Base-by-base conservation (phyloP, 257 asterid species). In the Petrea volubilis region DNA sequence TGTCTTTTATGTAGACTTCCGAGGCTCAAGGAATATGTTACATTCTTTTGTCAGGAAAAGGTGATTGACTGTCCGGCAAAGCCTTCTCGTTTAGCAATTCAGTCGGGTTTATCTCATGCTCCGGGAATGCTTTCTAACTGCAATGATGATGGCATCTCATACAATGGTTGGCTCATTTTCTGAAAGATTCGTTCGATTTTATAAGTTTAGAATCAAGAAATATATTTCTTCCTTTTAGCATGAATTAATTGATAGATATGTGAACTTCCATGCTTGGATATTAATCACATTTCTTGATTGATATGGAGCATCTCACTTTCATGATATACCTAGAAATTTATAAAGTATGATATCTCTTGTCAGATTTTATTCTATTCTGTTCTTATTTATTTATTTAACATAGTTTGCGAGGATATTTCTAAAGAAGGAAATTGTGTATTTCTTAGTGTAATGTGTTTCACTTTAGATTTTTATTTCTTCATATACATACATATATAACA, bases 1-100 rank as follows among this genome's bases (percentile, higher is more conserved):
- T 38, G n/a, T 49, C 20, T 56, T 68, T 64, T 24, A n/a, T 60
- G 10, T 38, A 25, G 71, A 47, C 24, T 64, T 51, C 40, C 18
- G 69, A 75, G 46, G 60, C 80, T 76, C 58, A 66, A 64, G 28
- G 51, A 47, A 53, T 67, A 28, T 33, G 58, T 77, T 49, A 5
- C 63, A 3, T 84, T 77, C 24, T 75, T 72, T 82, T 75, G 64
- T 27, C 89, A 93, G 98, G 98, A 88, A 58, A 84, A 83, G 78
- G 62, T 84, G 23, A 57, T 69, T 29, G 91, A 88, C 58, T 79
- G 88, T 73, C 63, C 76, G 36, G 82, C 78, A 74, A 83, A 62
- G 51, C 70, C 88, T 64, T 79, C 97, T 61, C 84, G 82, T 20
- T 70, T 88, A 55, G 80, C 80, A 59, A 71, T 79, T 74, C 89